Percentiles rank a stretch among this genome's conserved stretches.
Evolutionary conservation across 345 rosid species (phyloP).

Genomic region (Iberis pinnata): DNA sequence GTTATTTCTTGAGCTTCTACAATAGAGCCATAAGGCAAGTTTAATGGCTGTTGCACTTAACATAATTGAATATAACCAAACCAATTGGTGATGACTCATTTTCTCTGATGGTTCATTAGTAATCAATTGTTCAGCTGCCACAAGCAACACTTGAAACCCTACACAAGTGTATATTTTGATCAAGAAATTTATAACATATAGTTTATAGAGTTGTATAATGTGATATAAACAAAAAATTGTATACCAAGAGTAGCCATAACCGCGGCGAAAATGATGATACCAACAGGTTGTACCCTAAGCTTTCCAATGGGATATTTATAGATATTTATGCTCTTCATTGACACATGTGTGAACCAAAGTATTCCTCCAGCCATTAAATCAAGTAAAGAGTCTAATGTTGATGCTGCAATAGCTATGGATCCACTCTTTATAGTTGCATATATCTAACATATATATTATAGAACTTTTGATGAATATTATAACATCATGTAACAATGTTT

Average conservation of each 20-base stretch:
- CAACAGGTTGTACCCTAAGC: conserved; percentile 90
- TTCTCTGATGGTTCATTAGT: conserved; percentile 37
- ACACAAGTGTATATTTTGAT: conserved; percentile 16
- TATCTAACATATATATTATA: conserved; percentile 42
- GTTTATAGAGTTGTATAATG: neutral
- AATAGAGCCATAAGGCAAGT: conserved; percentile 79
- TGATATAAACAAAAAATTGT: no score
- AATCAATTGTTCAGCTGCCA: conserved; percentile 59
- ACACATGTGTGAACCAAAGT: conserved; percentile 85
- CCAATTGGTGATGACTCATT: conserved; percentile 45
- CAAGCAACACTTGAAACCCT: conserved; percentile 80
- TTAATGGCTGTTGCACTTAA: conserved; percentile 64
- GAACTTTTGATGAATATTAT: neutral
- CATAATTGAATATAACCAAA: conserved; percentile 78
- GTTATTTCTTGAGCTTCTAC: conserved; percentile 60
- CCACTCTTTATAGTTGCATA: conserved; percentile 84
- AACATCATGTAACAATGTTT: neutral
- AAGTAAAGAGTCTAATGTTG: conserved; percentile 86
- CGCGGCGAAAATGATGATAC: conserved; percentile 86
- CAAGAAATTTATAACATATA: neutral
- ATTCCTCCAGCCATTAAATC: conserved; percentile 96
- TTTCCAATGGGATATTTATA: conserved; percentile 94
- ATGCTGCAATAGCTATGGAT: conserved; percentile 93
- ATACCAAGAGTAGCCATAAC: conserved; percentile 94
- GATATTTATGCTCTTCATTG: conserved; percentile 78